These are phyloP conservation scores for Pilasporangium apinafurcum DNA, from an alignment of 352 stramenopile species.

Conservation along the genomic window DNA sequence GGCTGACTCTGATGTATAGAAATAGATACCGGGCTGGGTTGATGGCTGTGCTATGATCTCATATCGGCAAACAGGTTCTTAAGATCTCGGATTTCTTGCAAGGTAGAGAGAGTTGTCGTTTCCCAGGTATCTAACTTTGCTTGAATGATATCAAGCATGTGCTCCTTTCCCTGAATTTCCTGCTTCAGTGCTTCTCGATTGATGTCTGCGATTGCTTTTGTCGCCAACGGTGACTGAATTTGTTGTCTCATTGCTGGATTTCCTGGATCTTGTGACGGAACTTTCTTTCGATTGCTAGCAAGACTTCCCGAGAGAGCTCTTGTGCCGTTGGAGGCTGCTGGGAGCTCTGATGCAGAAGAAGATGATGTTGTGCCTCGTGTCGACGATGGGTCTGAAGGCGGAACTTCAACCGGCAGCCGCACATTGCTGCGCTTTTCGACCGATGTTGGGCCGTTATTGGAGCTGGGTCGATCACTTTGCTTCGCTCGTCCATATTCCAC, in stretches of 20 bases:
- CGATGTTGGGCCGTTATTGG: background rate
- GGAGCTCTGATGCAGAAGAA: constrained; percentile 4
- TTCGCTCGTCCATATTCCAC: constrained; percentile 17
- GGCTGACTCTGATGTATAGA: background rate
- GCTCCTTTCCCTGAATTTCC: constrained; percentile 29
- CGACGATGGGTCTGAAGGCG: background rate
- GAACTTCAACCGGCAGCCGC: background rate
- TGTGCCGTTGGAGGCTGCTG: too few species aligned
- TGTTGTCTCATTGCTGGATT: constrained; percentile 2
- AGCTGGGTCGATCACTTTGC: background rate
- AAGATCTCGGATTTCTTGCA: constrained; percentile 70
- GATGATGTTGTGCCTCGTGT: background rate
- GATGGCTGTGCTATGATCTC: constrained; percentile 3
- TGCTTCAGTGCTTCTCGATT: constrained; percentile 13
- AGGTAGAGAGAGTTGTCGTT: constrained; percentile 42
- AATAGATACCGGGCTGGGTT: constrained; percentile 1
- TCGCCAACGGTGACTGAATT: constrained; percentile 38
- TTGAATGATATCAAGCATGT: constrained; percentile 39
- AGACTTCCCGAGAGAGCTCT: constrained; percentile 40
- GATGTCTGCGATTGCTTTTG: constrained; percentile 9
- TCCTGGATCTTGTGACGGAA: constrained; percentile 11
- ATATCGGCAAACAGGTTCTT: constrained; percentile 57
- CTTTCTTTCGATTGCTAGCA: constrained; percentile 56
- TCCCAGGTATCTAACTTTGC: constrained; percentile 61
- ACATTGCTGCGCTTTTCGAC: constrained; percentile 2